A percentile compares a stretch with the other conserved stretches of the same genome.
Conservation (phyloP, 2,329 filamentous ascomycete genomes). For the Fusarium mundagurra region DNA sequence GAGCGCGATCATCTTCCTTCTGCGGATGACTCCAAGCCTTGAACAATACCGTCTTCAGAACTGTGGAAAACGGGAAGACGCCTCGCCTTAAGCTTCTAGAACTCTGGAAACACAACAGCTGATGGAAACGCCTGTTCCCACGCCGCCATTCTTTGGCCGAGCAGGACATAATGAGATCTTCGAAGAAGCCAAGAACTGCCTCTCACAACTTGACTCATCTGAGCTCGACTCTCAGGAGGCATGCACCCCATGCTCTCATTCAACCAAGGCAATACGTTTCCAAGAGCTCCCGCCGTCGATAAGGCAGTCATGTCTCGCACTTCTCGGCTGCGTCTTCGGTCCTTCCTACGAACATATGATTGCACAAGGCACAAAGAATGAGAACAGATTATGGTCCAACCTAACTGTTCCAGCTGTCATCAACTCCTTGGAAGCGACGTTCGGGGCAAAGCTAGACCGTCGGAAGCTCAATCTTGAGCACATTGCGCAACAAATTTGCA, state of each 20-base stretch:
- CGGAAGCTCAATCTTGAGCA: neutral
- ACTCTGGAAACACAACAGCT: rapidly evolving
- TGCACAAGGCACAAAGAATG: neutral
- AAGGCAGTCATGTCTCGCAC: neutral
- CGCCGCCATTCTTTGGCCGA: constrained; percentile 3
- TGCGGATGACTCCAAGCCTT: neutral
- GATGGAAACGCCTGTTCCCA: neutral
- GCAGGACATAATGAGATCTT: neutral
- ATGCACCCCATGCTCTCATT: neutral
- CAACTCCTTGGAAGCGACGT: neutral
- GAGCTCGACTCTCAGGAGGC: neutral
- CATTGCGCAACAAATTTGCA: neutral
- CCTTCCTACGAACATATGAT: neutral
- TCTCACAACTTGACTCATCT: neutral
- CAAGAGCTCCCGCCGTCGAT: neutral
- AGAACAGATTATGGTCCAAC: constrained; percentile 11
- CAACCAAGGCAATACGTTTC: neutral
- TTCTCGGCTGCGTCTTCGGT: neutral
- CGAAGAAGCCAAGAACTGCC: constrained; percentile 2
- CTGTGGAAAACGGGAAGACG: neutral
- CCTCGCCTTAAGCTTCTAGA: rapidly evolving
- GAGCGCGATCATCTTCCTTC: neutral
- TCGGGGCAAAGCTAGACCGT: neutral
- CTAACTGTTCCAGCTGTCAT: neutral
- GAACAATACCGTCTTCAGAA: rapidly evolving